Percentiles rank a stretch among this genome's conserved stretches.
These are phyloP conservation scores for Akanthomyces lecanii DNA, from an alignment of 2,329 filamentous ascomycete species.

Conservation along the genomic window DNA sequence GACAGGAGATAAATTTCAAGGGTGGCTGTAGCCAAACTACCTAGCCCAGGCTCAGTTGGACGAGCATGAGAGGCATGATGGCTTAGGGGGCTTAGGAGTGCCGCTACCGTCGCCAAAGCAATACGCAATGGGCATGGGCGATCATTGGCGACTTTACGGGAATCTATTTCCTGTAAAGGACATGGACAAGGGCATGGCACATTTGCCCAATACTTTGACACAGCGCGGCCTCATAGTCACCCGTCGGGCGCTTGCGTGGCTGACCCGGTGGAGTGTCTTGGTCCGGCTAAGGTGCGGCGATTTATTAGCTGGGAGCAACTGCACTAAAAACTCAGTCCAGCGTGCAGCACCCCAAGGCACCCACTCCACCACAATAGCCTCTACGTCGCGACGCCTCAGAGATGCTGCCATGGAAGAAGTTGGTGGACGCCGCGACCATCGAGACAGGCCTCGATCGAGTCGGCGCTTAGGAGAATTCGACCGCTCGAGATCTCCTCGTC, in stretches of 20 bases:
- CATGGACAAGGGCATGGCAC: background rate
- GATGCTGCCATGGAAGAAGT: slow-evolving; percentile 41
- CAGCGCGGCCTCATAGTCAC: background rate
- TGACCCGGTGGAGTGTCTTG: slow-evolving; percentile 12
- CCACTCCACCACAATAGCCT: slow-evolving; percentile 28
- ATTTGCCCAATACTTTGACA: background rate
- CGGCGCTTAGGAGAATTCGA: slow-evolving; percentile 31
- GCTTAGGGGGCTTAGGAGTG: background rate
- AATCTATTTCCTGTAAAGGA: background rate
- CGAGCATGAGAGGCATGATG: background rate
- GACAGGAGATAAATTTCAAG: background rate
- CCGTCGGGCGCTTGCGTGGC: background rate
- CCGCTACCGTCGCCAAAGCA: background rate
- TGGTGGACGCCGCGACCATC: slow-evolving; percentile 33
- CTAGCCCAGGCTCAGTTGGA: background rate
- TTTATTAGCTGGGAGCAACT: slow-evolving; percentile 27
- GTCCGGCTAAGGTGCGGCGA: slow-evolving; percentile 38
- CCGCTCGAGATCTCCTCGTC: slow-evolving; percentile 30
- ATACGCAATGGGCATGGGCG: background rate
- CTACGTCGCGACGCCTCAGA: slow-evolving; percentile 30
- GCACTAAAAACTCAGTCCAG: slow-evolving; percentile 36
- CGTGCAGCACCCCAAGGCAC: slow-evolving; percentile 25
- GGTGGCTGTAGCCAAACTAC: background rate
- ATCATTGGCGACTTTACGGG: background rate
- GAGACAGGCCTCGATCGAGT: slow-evolving; percentile 34